Base-by-base conservation (phyloP, 2,329 filamentous ascomycete species). In the Cladosporium sp. region DNA sequence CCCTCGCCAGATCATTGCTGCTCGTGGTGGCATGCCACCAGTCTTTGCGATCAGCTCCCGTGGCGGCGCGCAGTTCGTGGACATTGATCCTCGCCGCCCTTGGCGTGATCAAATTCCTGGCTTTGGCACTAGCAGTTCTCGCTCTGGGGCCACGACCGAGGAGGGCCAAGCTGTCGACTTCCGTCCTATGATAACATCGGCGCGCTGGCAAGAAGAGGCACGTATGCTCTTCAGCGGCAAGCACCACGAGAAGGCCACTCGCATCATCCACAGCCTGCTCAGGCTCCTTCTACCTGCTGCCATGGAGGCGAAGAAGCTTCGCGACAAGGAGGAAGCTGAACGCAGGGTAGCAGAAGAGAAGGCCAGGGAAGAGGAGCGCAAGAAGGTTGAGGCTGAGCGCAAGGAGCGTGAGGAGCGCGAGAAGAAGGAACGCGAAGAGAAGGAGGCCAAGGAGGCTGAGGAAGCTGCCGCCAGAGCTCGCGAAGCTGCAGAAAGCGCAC, bases 141-240 rank as follows among this genome's bases (percentile, higher is more conserved):
- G 65, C 33, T 52, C 61, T 26, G 71, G 78, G 44, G 77, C 80
- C 69, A 79, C 84, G 72, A 55, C 77, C 67, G 89, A 91, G 65
- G 90, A 90, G 14, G 83, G 86, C n/a, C 89, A 91, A 71, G 90
- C 92, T 14, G 89, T 93, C 29, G 82, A 88, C 2, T 98, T 98
- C 76, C 81, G 84, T 23, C 84, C 92, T 10, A 86, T 88, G 44
- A 83, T 86, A 10, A 98, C 95, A 1, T 82, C 85, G 64, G 84
- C 85, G 62, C 89, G 95, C 67, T 99, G 96, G 89, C 87, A 91
- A 74, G 92, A 97, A 74, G 96, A 98, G 77, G 89, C 93, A 10
- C 89, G 90, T 69, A 88, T 99, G 77, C 84, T 98, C 0, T 98
- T 95, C 77, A 91, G 91, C 29, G 79, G 82, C 26, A 83, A 80